Conservation (phyloP, 176 grass and related monocot genomes). For the Dactylis glomerata region DNA sequence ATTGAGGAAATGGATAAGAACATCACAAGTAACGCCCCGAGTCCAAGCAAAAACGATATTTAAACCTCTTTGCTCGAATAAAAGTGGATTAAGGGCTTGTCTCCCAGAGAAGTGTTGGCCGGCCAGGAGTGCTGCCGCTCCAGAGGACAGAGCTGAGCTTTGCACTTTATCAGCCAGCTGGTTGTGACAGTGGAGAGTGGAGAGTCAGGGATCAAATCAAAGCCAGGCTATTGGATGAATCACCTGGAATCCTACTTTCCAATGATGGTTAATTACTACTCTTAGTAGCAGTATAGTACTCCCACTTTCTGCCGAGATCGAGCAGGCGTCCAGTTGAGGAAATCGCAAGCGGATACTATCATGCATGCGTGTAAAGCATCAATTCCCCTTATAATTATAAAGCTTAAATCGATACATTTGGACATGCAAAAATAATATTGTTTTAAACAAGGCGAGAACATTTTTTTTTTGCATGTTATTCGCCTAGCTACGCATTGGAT, state of each 20-base stretch:
- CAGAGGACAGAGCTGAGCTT: background rate
- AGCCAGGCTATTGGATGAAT: background rate
- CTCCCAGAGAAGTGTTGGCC: background rate
- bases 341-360: background rate
- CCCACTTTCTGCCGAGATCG: background rate
- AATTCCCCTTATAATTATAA: too few species aligned
- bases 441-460: too few species aligned
- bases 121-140: constrained; percentile 5
- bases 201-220: background rate
- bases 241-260: background rate
- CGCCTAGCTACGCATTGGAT: too few species aligned
- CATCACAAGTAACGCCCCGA: background rate
- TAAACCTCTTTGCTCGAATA: background rate
- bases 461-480: too few species aligned
- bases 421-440: too few species aligned
- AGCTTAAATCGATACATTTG: too few species aligned
- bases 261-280: constrained; percentile 4
- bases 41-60: background rate
- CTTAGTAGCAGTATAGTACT: background rate
- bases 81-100: background rate
- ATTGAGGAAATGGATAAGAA: background rate
- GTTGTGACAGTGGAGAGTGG: background rate
- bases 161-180: background rate
- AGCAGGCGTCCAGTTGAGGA: background rate
- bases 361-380: too few species aligned